These are phyloP conservation scores for Heliamphora exappendiculata DNA, from an alignment of 148 eudicot genomes.

Conservation along the genomic window DNA sequence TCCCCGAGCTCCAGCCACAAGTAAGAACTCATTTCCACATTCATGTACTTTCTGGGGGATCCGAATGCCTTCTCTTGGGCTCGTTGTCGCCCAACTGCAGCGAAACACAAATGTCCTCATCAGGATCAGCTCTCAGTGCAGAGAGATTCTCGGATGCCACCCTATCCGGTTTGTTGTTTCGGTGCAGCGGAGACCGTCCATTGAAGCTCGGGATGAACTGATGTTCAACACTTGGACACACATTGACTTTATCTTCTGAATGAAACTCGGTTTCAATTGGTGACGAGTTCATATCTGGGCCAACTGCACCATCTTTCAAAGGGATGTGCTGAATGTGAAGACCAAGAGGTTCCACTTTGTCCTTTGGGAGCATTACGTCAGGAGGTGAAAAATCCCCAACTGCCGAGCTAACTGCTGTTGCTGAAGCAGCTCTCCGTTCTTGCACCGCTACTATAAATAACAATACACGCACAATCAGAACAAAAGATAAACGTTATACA, in stretches of 20 bases:
- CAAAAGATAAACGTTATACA: not conserved
- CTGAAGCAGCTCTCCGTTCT: slow-evolving; percentile 64
- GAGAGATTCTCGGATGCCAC: slow-evolving; percentile 59
- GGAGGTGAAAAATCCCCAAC: slow-evolving; percentile 89
- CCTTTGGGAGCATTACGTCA: slow-evolving; percentile 51
- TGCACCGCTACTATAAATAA: slow-evolving; percentile 62
- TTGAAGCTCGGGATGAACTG: slow-evolving; percentile 75
- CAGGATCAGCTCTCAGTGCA: slow-evolving; percentile 59
- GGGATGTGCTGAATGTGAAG: slow-evolving; percentile 74
- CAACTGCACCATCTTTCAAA: slow-evolving; percentile 45
- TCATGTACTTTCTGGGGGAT: slow-evolving; percentile 45
- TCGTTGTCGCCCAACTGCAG: slow-evolving; percentile 88
- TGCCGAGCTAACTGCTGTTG: slow-evolving; percentile 55
- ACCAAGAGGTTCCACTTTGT: slow-evolving; percentile 68
- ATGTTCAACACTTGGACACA: slow-evolving; percentile 69
- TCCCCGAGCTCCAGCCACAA: not conserved
- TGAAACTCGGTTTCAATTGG: slow-evolving; percentile 54
- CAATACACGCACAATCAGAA: not conserved
- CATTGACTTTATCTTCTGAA: slow-evolving; percentile 43
- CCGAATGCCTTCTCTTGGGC: slow-evolving; percentile 80
- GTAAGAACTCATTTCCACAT: slow-evolving; percentile 26
- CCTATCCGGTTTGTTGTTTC: slow-evolving; percentile 32
- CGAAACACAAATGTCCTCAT: slow-evolving; percentile 63
- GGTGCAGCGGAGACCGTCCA: slow-evolving; percentile 45
- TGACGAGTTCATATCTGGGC: slow-evolving; percentile 71